phyloP scores from a whole-genome alignment of 768 basidiomycete genomes.

The Crassisporium funariophilum region DNA sequence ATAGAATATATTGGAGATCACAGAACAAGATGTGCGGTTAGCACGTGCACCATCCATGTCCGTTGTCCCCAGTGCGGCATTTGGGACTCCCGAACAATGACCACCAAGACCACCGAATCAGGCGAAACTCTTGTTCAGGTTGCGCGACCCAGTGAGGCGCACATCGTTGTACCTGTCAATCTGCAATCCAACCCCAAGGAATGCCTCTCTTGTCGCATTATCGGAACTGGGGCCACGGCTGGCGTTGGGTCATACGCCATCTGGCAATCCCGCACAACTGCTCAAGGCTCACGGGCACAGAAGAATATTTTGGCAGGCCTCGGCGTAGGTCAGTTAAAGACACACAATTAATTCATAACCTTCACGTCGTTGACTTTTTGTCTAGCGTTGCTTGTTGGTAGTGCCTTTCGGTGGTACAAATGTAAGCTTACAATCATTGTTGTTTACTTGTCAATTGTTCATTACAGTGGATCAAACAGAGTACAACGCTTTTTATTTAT shows the following conservation, averaged over 20 bases:
- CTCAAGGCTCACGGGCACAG: slow-evolving; percentile 61
- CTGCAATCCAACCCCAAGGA: slow-evolving; percentile 27
- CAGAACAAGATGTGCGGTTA: too few species aligned
- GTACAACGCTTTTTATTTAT: too few species aligned
- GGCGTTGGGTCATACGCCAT: slow-evolving; percentile 70
- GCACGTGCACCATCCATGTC: too few species aligned
- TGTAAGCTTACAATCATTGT: slow-evolving; percentile 6
- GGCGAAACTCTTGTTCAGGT: neutral
- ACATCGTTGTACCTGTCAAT: neutral
- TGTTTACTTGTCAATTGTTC: neutral
- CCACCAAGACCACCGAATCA: too few species aligned
- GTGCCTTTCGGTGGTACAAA: slow-evolving; percentile 41
- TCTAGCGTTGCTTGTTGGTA: slow-evolving; percentile 37
- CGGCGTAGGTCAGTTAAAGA: slow-evolving; percentile 53
- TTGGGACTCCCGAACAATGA: too few species aligned
- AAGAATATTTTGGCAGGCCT: slow-evolving; percentile 64
- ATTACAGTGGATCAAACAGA: neutral
- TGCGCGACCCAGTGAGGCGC: too few species aligned
- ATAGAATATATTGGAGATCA: too few species aligned
- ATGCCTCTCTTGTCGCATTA: slow-evolving; percentile 70
- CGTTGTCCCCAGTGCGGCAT: too few species aligned
- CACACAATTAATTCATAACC: neutral
- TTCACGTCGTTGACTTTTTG: slow-evolving; percentile 1
- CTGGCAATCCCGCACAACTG: slow-evolving; percentile 59
- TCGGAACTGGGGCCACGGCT: slow-evolving; percentile 65